Conservation (phyloP, 106 monocot genomes). For the Triglochin maritima region DNA sequence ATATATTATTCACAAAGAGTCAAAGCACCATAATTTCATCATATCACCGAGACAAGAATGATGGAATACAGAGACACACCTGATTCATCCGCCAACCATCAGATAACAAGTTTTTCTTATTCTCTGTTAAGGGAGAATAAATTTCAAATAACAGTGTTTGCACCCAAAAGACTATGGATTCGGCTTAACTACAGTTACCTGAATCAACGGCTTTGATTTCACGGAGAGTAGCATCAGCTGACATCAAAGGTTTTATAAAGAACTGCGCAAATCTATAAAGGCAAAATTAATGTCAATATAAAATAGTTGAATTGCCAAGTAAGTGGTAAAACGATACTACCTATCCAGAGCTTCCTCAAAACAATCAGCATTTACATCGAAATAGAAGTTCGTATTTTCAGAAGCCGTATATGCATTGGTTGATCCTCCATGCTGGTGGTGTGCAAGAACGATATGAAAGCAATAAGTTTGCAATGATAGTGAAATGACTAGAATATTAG, state of each 20-base stretch:
- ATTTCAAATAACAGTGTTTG: conserved; percentile 3
- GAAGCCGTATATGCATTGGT: conserved; percentile 70
- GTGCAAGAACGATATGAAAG: neutral
- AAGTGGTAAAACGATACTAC: conserved; percentile 18
- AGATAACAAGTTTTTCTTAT: conserved; percentile 82
- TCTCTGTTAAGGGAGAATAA: conserved; percentile 35
- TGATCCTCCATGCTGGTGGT: conserved; percentile 81
- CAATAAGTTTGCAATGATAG: no score
- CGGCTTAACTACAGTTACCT: conserved; percentile 33
- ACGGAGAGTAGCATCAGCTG: conserved; percentile 82
- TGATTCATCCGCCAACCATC: conserved; percentile 83
- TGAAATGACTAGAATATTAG: no score
- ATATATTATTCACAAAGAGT: no score
- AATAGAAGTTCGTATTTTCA: conserved; percentile 75
- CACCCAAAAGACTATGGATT: neutral
- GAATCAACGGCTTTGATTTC: conserved; percentile 99
- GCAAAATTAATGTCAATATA: conserved; percentile 6
- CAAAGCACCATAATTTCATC: no score
- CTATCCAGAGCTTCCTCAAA: conserved; percentile 84
- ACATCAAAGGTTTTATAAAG: conserved; percentile 88
- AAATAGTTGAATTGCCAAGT: neutral
- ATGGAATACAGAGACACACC: conserved; percentile 24
- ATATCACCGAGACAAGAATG: neutral
- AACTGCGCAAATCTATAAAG: conserved; percentile 79
- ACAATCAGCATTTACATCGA: conserved; percentile 79